Conservation (phyloP, 2,329 filamentous ascomycete genomes). For the Fusarium sp. region DNA sequence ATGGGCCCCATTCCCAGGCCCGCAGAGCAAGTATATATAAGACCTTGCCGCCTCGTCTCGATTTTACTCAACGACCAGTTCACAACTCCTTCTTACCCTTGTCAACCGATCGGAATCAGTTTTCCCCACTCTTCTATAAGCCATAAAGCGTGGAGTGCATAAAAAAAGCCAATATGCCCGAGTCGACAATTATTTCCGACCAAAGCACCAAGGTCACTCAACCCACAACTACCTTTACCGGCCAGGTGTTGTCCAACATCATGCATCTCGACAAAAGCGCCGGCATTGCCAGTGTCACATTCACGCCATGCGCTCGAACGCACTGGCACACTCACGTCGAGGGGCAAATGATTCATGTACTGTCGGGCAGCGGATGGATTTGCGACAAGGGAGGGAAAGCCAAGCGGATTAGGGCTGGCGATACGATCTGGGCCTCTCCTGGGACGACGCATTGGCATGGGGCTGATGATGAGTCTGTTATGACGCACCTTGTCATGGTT, state of each 20-base stretch:
- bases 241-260: background rate
- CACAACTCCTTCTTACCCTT: background rate
- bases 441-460: background rate
- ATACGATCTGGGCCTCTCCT: background rate
- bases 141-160: background rate
- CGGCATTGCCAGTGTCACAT: background rate
- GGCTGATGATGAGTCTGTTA: background rate
- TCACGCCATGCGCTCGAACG: background rate
- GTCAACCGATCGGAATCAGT: background rate
- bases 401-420: background rate
- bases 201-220: background rate
- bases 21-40: background rate
- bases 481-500: background rate
- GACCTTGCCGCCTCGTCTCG: background rate
- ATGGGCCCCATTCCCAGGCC: too few relatives aligned
- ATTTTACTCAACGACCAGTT: too few relatives aligned
- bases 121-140: too few relatives aligned
- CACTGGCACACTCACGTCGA: background rate
- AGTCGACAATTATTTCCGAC: background rate
- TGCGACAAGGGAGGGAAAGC: background rate
- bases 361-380: background rate
- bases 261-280: background rate
- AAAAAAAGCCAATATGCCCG: background rate
- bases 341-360: background rate
- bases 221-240: background rate